phyloP scores from a whole-genome alignment of 192 early-diverging fungal genomes.

The Backusella sp. region DNA sequence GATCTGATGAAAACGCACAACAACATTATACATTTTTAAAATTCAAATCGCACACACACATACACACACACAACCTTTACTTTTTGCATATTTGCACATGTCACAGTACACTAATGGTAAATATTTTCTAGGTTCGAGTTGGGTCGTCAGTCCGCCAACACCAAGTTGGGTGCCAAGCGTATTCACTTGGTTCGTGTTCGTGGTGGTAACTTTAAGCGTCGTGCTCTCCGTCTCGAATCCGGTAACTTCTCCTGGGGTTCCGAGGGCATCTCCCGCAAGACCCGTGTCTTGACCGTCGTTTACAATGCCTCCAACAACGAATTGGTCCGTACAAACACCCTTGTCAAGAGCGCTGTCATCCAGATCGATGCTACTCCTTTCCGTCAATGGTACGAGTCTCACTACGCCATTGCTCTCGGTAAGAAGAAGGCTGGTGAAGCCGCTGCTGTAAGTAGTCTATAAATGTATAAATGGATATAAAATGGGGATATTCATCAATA shows the following conservation, averaged over 20 bases:
- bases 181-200: slow-evolving; percentile 96
- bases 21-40: not conserved
- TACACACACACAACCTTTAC: too few relatives aligned
- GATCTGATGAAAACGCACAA: not conserved
- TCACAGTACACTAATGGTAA: not conserved
- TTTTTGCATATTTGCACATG: too few relatives aligned
- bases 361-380: slow-evolving; percentile 99
- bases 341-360: slow-evolving; percentile 97
- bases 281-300: slow-evolving; percentile 91
- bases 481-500: too few relatives aligned
- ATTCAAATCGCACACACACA: not conserved
- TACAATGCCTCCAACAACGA: slow-evolving; percentile 99
- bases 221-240: slow-evolving; percentile 95
- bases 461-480: too few relatives aligned
- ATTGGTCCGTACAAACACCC: slow-evolving; percentile 99
- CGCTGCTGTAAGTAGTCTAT: slow-evolving; percentile 31
- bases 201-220: slow-evolving; percentile 98
- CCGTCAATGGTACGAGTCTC: slow-evolving; percentile 99
- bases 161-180: slow-evolving; percentile 96
- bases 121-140: slow-evolving; percentile 75
- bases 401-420: slow-evolving; percentile 91
- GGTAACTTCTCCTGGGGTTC: slow-evolving; percentile 99
- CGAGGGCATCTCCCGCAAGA: slow-evolving; percentile 92
- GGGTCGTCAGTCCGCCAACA: slow-evolving; percentile 97
- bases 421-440: slow-evolving; percentile 61